A percentile compares a stretch with the other conserved stretches of the same genome.
Evolutionary conservation across 176 grass and related monocot genomes (phyloP).

Genomic region (Zizania latifolia): DNA sequence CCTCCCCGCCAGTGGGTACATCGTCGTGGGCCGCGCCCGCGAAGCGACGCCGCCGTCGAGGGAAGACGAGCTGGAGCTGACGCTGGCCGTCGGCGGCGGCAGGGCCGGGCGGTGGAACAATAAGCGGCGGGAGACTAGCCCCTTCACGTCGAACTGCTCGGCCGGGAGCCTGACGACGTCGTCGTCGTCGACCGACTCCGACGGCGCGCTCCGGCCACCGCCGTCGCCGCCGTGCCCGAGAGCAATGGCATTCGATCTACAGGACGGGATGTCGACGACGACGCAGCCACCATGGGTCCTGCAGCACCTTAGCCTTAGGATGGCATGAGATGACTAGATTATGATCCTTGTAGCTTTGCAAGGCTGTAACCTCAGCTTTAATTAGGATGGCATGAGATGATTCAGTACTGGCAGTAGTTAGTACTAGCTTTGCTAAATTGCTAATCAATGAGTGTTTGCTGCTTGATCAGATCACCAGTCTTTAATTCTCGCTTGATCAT

Average conservation of each 20-base stretch:
- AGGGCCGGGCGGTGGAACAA: neutral
- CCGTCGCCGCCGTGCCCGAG: slow-evolving; percentile 18
- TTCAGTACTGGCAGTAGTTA: neutral
- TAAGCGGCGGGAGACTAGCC: neutral
- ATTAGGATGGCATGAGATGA: neutral
- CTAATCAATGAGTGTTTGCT: neutral
- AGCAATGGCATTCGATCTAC: slow-evolving; percentile 8
- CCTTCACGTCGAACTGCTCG: slow-evolving; percentile 23
- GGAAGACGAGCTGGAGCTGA: slow-evolving; percentile 42
- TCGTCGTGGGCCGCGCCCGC: neutral
- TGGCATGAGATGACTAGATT: slow-evolving; percentile 17
- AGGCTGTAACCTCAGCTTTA: neutral
- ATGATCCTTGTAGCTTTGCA: neutral
- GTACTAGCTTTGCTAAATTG: neutral
- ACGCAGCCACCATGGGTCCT: slow-evolving; percentile 38
- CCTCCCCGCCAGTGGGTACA: slow-evolving; percentile 26
- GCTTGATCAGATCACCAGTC: neutral
- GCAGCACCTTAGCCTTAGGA: slow-evolving; percentile 47
- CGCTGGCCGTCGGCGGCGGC: slow-evolving; percentile 47
- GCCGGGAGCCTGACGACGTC: slow-evolving; percentile 24
- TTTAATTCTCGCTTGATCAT: neutral
- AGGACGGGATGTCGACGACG: slow-evolving; percentile 6
- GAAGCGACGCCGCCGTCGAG: neutral
- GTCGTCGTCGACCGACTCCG: slow-evolving; percentile 16
- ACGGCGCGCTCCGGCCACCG: neutral